Percentiles rank a stretch among this genome's conserved stretches.
Evolutionary conservation across 345 rosid species (phyloP).

Genomic region (Moricandia arvensis): DNA sequence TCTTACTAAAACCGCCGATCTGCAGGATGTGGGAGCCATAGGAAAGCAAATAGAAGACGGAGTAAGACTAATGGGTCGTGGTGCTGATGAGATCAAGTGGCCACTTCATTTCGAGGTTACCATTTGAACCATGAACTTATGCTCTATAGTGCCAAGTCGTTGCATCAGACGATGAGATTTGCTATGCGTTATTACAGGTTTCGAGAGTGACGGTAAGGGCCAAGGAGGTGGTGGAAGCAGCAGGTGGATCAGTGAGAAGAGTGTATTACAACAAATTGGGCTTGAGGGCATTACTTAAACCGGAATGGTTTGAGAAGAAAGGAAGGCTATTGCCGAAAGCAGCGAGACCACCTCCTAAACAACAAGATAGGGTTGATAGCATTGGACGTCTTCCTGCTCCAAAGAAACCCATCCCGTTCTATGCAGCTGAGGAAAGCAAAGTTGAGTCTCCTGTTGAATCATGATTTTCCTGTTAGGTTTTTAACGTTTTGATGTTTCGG

Average conservation of each 20-base stretch:
- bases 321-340: slow-evolving; percentile 84
- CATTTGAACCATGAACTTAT: not conserved
- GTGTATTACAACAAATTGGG: slow-evolving; percentile 94
- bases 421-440: slow-evolving; percentile 38
- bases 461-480: slow-evolving; percentile 8
- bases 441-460: slow-evolving; percentile 39
- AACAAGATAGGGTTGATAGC: slow-evolving; percentile 83
- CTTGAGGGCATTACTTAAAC: slow-evolving; percentile 76
- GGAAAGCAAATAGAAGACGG: slow-evolving; percentile 95
- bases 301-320: slow-evolving; percentile 96
- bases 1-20: not conserved
- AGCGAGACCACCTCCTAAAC: slow-evolving; percentile 96
- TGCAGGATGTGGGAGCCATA: slow-evolving; percentile 76
- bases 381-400: slow-evolving; percentile 94
- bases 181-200: slow-evolving; percentile 44
- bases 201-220: slow-evolving; percentile 91
- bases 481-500: not conserved
- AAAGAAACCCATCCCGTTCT: slow-evolving; percentile 74
- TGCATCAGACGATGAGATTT: not conserved
- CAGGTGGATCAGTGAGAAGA: slow-evolving; percentile 86
- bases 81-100: slow-evolving; percentile 85
- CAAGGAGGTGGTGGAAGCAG: slow-evolving; percentile 83
- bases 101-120: slow-evolving; percentile 90
- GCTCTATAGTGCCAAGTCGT: not conserved
- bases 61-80: slow-evolving; percentile 95